phyloP scores from a whole-genome alignment of 192 early-diverging fungal species.

The Backusella morwellensis region DNA sequence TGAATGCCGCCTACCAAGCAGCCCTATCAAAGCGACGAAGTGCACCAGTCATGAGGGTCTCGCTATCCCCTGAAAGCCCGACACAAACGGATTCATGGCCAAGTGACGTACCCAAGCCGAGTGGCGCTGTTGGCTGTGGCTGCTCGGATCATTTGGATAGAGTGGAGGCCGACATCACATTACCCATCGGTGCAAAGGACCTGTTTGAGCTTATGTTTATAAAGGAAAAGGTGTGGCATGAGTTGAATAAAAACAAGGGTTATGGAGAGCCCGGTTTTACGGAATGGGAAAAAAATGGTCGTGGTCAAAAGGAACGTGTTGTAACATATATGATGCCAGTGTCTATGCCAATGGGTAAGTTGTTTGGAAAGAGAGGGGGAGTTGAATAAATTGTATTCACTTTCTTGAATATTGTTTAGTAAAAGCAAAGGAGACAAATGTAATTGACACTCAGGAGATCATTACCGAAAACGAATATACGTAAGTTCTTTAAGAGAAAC shows the following conservation, averaged over 20 bases:
- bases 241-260: background rate
- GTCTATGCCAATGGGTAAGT: conserved; percentile 65
- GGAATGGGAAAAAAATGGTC: background rate
- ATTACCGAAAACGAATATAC: conserved; percentile 55
- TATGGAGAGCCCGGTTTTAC: background rate
- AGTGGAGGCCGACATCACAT: conserved; percentile 46
- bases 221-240: background rate
- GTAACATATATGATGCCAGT: conserved; percentile 67
- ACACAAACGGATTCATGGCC: conserved; percentile 27
- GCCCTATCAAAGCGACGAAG: background rate
- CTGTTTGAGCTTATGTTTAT: conserved; percentile 57
- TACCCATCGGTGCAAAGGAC: conserved; percentile 54
- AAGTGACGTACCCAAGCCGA: conserved; percentile 38
- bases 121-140: conserved; percentile 50
- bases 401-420: conserved; percentile 33
- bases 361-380: no score
- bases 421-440: conserved; percentile 68
- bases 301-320: conserved; percentile 29
- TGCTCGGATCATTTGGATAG: conserved; percentile 71
- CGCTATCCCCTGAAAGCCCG: background rate
- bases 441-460: conserved; percentile 53
- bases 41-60: background rate
- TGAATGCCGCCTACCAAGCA: conserved; percentile 7
- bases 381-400: background rate
- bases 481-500: conserved; percentile 36